These are phyloP conservation scores for Closterium sp. DNA, from an alignment of 139 green algal species.

Conservation along the genomic window DNA sequence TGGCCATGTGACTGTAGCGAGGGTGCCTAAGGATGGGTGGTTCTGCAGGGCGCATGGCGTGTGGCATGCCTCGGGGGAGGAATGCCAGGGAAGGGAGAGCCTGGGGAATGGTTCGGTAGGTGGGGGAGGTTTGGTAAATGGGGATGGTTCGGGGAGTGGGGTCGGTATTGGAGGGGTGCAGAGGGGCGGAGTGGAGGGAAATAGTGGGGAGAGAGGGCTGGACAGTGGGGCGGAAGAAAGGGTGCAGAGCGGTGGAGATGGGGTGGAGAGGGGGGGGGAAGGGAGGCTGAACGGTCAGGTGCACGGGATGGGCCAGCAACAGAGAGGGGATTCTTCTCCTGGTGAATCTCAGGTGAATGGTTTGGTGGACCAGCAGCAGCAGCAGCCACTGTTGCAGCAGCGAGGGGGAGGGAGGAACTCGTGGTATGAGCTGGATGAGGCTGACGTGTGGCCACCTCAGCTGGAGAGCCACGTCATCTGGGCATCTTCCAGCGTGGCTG, in stretches of 20 bases:
- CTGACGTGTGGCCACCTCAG: background rate
- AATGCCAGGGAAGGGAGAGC: background rate
- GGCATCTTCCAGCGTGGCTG: background rate
- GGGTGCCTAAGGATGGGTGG: background rate
- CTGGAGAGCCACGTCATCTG: conserved; percentile 12
- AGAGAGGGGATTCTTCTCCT: background rate
- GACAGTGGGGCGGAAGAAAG: background rate
- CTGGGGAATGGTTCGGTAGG: background rate
- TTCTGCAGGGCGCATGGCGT: background rate
- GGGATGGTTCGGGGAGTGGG: background rate
- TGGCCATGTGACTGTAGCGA: background rate
- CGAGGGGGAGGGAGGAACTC: background rate
- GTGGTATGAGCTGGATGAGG: background rate
- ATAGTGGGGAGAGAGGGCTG: background rate
- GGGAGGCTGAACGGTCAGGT: background rate
- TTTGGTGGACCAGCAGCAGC: background rate
- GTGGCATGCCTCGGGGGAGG: background rate
- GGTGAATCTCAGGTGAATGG: background rate
- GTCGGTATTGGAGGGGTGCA: background rate
- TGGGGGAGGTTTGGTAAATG: too few relatives aligned
- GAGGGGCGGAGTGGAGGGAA: background rate
- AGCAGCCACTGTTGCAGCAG: background rate
- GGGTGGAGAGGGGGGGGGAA: background rate
- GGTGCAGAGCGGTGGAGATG: background rate
- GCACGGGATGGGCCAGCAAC: background rate